Base-by-base conservation (phyloP, 345 rosid genomes). In the Arabis hirsuta region DNA sequence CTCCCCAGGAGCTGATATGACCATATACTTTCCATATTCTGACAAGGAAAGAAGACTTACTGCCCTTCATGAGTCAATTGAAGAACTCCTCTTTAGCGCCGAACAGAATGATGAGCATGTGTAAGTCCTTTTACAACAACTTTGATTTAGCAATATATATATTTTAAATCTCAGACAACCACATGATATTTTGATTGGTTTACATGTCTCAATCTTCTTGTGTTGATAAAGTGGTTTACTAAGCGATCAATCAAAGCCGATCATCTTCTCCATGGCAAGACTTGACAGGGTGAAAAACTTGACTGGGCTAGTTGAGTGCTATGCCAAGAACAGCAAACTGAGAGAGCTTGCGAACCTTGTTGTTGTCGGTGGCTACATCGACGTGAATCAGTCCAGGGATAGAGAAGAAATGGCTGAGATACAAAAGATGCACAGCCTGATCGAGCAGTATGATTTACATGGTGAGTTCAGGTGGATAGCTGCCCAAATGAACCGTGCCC, bases 211-310 rank as follows among this genome's bases (percentile, higher is more conserved):
- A 46, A 48, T 62, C 32, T 27, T 31, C 10, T 56, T 72, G 20
- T 79, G 12, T 42, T 29, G 57, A 22, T 56, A 56, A 74, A 84
- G 88, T 52, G 85, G 88, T 59, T 38, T 62, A 42, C 64, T 88
- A 65, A 79, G 70, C 31, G 82, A 85, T 52, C 68, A 29, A 6
- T 70, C 81, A 8, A 88, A 86, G 81, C 88, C 88, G 3, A 79
- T 86, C 64, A 76, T 85, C 38, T 88, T 88, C 75, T 84, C 87
- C 51, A 88, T 86, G 93, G 90, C 90, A 71, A 83, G 90, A 76
- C 81, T 88, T 41, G 84, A 88, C 65, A 72, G 73, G 55, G 88
- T 86, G 45, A 88, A 88, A 76, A 88, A 76, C 69, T 58, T 88
- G 55, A 82, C 87, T 1, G 88, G 88, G 9, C 78, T 88, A 27